Evolutionary conservation across 805 yeast genomes (phyloP), one percentile per base, ranked within the genome.

Genomic region (Sugiyamaella chiloensis): DNA sequence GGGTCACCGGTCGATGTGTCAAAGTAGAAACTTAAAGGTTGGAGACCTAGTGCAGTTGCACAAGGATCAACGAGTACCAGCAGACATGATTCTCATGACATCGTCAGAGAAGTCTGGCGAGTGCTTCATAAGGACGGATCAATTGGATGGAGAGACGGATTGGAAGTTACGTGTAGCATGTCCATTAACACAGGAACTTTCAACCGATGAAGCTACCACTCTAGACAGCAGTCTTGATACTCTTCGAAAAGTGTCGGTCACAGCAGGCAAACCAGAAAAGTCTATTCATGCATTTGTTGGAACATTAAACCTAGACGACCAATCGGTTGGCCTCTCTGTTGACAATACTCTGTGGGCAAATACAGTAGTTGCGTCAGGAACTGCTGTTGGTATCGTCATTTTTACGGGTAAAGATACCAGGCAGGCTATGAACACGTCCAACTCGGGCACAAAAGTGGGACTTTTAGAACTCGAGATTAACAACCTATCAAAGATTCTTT

Each of bases 331-430:
- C n/a, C 69, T 93, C 11, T 74, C 84, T 2, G 81, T 93, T 7
- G 99, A 93, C 65, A 90, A 91, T 60, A 88, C 99, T 0, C 66
- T 95, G 63, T 93, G 99, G 99, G 97, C 98, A 11, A 93, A 93
- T 63, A 93, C 99, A 0, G 97, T 95, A 1, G 72, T 95, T 12
- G 98, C 99, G 0, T 86, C 96, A 0, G 98, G 97, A 11, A 78
- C 87, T 2, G 93, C 95, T 5, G 72, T 90, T 41, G 99, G 96
- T 1, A 81, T 91, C 57, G 80, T 93, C 12, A 73, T 89, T 2
- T 93, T 89, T 64, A 91, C 98, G 0, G 99, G 99, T 17, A 66
- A 69, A 29, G 97, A 93, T 60, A 95, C 99, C 0, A 80, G 99
- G 54, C 98, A 90, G 69, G 86, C 95, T 20, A 78, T 90, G 84